These are phyloP conservation scores for Theobroma cacao DNA, from an alignment of 345 rosid genomes.

Conservation along the genomic window DNA sequence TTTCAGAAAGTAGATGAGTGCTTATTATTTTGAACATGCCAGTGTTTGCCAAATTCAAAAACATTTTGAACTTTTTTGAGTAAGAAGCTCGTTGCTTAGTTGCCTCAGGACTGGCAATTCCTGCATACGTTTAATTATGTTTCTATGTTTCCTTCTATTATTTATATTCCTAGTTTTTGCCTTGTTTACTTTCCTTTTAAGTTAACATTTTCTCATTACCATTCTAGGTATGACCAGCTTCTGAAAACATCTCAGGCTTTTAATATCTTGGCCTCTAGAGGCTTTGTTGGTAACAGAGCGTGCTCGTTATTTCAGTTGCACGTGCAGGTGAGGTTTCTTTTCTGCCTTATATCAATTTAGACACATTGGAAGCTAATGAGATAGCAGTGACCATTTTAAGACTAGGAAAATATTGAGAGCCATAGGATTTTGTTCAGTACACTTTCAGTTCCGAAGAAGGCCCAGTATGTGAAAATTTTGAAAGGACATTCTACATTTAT, in stretches of 20 bases:
- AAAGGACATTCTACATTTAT: not conserved
- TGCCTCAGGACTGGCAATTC: constrained; percentile 79
- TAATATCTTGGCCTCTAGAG: constrained; percentile 87
- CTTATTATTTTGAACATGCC: constrained; percentile 89
- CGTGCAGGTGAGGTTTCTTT: constrained; percentile 72
- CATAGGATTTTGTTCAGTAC: not conserved
- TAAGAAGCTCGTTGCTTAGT: constrained; percentile 88
- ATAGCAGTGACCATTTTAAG: not conserved
- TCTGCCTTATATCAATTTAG: not conserved
- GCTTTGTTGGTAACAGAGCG: constrained; percentile 96
- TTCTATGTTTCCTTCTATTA: constrained; percentile 8
- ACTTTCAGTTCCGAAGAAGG: not conserved
- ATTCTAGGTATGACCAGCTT: constrained; percentile 99
- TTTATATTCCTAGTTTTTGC: constrained; percentile 7
- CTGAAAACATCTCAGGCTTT: constrained; percentile 95
- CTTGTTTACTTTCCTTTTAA: constrained; percentile 23
- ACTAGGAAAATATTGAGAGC: not conserved
- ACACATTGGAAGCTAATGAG: not conserved
- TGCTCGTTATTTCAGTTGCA: constrained; percentile 95
- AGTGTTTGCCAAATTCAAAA: constrained; percentile 76
- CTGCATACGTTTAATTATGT: constrained; percentile 69
- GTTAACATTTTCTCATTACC: constrained; percentile 44
- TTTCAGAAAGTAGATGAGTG: constrained; percentile 97
- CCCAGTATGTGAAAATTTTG: not conserved
- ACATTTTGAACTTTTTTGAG: constrained; percentile 84